Conservation (phyloP, 1,284 basidiomycete species). For the Butyriboletus regius region DNA sequence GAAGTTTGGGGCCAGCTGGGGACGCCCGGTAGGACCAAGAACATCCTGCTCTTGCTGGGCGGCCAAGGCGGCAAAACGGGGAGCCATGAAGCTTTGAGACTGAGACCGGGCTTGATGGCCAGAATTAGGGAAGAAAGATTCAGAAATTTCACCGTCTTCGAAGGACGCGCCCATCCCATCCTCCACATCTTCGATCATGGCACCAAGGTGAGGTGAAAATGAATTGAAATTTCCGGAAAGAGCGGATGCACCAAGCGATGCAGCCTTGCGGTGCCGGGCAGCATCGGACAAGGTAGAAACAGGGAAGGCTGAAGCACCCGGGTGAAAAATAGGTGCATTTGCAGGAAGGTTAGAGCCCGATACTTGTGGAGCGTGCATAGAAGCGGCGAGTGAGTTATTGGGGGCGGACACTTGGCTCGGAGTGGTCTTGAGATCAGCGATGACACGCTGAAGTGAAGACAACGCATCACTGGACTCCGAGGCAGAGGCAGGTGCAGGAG, state of each 20-base stretch:
- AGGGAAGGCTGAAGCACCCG: constrained; percentile 54
- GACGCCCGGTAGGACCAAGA: constrained; percentile 73
- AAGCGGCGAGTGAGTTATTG: constrained; percentile 38
- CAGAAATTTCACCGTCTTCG: constrained; percentile 72
- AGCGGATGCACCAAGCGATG: constrained; percentile 56
- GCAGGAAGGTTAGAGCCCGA: constrained; percentile 47
- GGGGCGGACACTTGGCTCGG: constrained; percentile 39
- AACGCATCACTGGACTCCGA: constrained; percentile 65
- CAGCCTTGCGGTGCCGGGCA: constrained; percentile 70
- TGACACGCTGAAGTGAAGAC: constrained; percentile 73
- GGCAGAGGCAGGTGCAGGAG: constrained; percentile 36
- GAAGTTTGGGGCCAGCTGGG: constrained; percentile 81
- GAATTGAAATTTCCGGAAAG: constrained; percentile 56
- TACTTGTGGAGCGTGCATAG: constrained; percentile 41
- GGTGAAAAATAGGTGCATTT: constrained; percentile 66
- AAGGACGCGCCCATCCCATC: constrained; percentile 46
- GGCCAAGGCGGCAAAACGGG: constrained; percentile 78
- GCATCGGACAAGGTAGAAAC: constrained; percentile 44
- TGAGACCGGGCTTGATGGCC: constrained; percentile 65
- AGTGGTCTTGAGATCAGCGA: constrained; percentile 73
- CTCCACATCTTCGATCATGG: constrained; percentile 74
- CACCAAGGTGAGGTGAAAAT: constrained; percentile 68
- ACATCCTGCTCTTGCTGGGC: constrained; percentile 65
- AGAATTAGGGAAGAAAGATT: constrained; percentile 43
- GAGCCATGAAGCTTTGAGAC: constrained; percentile 75